phyloP scores from a whole-genome alignment of 1,284 basidiomycete species.

The Papiliotrema terrestris region DNA sequence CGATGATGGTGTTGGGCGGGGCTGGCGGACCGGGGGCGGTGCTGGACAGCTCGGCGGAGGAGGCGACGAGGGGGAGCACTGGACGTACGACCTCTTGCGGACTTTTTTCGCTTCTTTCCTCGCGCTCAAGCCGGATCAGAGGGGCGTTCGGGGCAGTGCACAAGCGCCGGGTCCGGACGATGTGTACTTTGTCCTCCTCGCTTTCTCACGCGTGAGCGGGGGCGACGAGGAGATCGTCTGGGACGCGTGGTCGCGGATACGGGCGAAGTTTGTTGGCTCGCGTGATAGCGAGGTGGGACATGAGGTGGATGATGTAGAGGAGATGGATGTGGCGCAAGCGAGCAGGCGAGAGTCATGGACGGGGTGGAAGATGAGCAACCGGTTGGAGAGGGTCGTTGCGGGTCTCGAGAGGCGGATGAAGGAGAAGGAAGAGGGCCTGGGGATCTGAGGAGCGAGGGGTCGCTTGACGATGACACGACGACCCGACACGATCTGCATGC shows the following conservation, averaged over 20 bases:
- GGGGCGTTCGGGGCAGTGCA: neutral
- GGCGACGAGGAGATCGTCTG: conserved; percentile 27
- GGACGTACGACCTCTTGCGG: conserved; percentile 27
- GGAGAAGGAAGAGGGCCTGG: neutral
- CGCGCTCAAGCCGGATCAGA: neutral
- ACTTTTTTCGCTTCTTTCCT: conserved; percentile 34
- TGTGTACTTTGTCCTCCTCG: conserved; percentile 35
- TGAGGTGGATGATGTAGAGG: conserved; percentile 9
- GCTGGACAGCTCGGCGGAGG: neutral
- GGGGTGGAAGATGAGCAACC: conserved; percentile 28
- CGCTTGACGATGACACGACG: neutral
- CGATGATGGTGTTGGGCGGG: conserved; percentile 54
- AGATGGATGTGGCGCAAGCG: conserved; percentile 10
- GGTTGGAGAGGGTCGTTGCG: conserved; percentile 19
- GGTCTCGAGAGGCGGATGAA: neutral
- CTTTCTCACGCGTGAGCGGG: conserved; percentile 35
- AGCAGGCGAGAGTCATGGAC: conserved; percentile 23
- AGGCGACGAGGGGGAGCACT: conserved; percentile 4
- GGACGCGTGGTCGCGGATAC: conserved; percentile 31
- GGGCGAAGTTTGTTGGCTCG: conserved; percentile 35
- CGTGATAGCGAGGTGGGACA: conserved; percentile 4
- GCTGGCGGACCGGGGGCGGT: neutral
- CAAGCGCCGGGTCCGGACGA: conserved; percentile 29
- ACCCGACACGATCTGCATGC: neutral
- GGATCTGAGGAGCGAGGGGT: neutral